phyloP scores from a whole-genome alignment of 441 rosid species.

The Populus hybrid region DNA sequence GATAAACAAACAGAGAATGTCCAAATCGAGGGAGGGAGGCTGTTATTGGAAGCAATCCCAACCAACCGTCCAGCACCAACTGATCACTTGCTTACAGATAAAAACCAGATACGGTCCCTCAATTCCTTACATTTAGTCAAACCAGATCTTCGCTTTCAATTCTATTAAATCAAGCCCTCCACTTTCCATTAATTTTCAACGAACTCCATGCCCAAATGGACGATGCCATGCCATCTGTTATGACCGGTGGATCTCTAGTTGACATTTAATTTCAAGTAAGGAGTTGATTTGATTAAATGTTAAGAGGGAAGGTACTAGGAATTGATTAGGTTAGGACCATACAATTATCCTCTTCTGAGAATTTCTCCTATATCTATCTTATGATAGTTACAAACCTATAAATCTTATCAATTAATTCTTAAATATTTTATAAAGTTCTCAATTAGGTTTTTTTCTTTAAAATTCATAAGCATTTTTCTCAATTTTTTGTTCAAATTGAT shows the following conservation, averaged over 20 bases:
- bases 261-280: background rate
- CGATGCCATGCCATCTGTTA: too few species aligned
- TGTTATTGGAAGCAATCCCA: background rate
- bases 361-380: too few species aligned
- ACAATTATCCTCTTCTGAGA: background rate
- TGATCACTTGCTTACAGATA: background rate
- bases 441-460: too few species aligned
- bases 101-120: background rate
- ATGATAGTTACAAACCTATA: too few species aligned
- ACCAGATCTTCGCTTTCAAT: background rate
- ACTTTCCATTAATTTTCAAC: background rate
- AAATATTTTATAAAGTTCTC: too few species aligned
- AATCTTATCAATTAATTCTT: too few species aligned
- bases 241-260: background rate
- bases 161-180: too few species aligned
- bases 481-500: too few species aligned
- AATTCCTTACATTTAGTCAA: background rate
- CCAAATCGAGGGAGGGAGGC: background rate
- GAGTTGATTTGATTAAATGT: background rate
- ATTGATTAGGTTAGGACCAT: too few species aligned
- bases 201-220: background rate
- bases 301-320: background rate
- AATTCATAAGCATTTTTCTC: too few species aligned
- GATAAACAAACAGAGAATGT: too few species aligned
- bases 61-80: background rate